phyloP scores from a whole-genome alignment of 176 grass and related monocot species.

The Phoenix roebelenii region DNA sequence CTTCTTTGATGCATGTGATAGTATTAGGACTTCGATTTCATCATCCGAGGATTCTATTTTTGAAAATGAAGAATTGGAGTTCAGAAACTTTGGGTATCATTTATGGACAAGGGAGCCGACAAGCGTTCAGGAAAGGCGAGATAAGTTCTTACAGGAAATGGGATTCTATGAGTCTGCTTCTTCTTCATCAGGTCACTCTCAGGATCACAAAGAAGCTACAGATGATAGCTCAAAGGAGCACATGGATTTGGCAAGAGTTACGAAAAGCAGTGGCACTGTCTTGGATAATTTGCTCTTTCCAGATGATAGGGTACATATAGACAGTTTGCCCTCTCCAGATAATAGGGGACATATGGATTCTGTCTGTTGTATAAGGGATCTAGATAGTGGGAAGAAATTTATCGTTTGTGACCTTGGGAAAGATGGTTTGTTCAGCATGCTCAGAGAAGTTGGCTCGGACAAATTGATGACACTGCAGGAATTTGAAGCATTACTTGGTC shows the following conservation, averaged over 20 bases:
- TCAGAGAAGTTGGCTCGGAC: constrained; percentile 54
- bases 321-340: constrained; percentile 21
- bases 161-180: constrained; percentile 40
- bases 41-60: constrained; percentile 34
- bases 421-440: constrained; percentile 23
- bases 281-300: constrained; percentile 13
- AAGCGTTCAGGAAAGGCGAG: constrained; percentile 70
- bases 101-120: constrained; percentile 38
- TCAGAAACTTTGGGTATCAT: constrained; percentile 30
- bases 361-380: constrained; percentile 33
- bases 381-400: constrained; percentile 35
- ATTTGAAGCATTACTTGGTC: constrained; percentile 42
- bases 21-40: constrained; percentile 28
- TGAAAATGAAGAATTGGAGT: constrained; percentile 18
- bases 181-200: constrained; percentile 13
- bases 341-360: constrained; percentile 11
- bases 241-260: constrained; percentile 30
- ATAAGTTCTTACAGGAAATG: constrained; percentile 48
- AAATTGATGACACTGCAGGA: constrained; percentile 49
- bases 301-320: constrained; percentile 13
- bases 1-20: constrained; percentile 40
- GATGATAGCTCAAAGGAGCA: constrained; percentile 1
- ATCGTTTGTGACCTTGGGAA: constrained; percentile 22
- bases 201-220: constrained; percentile 21
- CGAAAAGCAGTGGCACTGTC: constrained; percentile 6